Conservation (phyloP, 2,329 filamentous ascomycete species). For the Alternaria rosae region DNA sequence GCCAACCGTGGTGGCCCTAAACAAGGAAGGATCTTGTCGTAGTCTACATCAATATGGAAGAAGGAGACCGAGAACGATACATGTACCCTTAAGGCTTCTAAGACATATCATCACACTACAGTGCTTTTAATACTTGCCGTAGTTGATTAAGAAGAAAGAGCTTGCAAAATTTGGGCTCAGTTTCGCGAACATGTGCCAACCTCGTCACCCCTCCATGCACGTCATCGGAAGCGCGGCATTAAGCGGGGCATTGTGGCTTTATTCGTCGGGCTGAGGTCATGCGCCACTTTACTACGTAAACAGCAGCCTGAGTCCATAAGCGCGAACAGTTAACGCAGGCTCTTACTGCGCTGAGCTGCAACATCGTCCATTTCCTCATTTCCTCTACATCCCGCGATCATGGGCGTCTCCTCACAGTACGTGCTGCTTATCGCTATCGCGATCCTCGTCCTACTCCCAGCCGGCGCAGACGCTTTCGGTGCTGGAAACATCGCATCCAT, state of each 20-base stretch:
- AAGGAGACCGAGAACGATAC: background rate
- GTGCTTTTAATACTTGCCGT: too few relatives aligned
- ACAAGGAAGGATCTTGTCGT: background rate
- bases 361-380: background rate
- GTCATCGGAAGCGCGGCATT: background rate
- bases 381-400: slow-evolving; percentile 18
- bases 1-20: background rate
- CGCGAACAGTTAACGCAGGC: slow-evolving; percentile 14
- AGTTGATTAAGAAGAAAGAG: background rate
- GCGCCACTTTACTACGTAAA: slow-evolving; percentile 11
- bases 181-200: too few relatives aligned
- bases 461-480: slow-evolving; percentile 53
- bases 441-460: slow-evolving; percentile 47
- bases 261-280: background rate
- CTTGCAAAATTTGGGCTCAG: background rate
- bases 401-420: slow-evolving; percentile 45
- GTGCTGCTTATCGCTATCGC: slow-evolving; percentile 47
- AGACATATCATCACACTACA: background rate
- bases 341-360: slow-evolving; percentile 6
- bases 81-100: background rate
- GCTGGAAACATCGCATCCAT: slow-evolving; percentile 56
- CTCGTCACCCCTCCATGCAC: background rate
- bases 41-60: background rate
- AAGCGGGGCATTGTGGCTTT: slow-evolving; percentile 10
- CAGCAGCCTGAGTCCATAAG: slow-evolving; percentile 4